These are phyloP conservation scores for Phytophthora cactorum DNA, from an alignment of 352 stramenopile genomes.

Conservation along the genomic window DNA sequence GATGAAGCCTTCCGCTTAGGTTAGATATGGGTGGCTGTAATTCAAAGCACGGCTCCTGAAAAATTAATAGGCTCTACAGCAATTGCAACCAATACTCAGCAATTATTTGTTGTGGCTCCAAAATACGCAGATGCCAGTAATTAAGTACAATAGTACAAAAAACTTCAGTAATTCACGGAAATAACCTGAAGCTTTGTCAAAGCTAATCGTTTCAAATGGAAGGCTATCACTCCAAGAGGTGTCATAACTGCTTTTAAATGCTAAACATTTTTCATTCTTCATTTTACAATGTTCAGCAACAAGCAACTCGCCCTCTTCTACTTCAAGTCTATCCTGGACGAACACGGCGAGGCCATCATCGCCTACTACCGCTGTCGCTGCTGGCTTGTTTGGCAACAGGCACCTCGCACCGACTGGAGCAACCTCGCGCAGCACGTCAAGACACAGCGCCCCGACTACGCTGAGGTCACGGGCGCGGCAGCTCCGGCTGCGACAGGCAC, in stretches of 20 bases:
- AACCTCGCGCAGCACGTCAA: too few species aligned
- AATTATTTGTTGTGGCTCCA: too few species aligned
- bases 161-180: too few species aligned
- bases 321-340: not conserved
- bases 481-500: not conserved
- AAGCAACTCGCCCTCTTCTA: not conserved
- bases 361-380: not conserved
- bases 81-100: too few species aligned
- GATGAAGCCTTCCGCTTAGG: too few species aligned
- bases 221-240: not conserved
- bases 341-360: not conserved
- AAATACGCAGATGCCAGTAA: too few species aligned
- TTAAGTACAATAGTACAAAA: too few species aligned
- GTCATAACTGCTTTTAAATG: not conserved
- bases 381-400: not conserved
- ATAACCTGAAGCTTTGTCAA: not conserved
- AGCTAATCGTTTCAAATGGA: not conserved
- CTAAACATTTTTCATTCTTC: not conserved
- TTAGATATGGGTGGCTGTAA: too few species aligned
- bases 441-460: too few species aligned
- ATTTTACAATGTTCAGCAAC: not conserved
- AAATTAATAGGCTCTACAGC: too few species aligned
- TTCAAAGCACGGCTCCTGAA: too few species aligned
- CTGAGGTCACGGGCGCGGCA: not conserved
- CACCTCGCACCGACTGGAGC: too few species aligned